Evolutionary conservation across 192 early-diverging fungal genomes (phyloP).

Genomic region (Gonapodya sp.): DNA sequence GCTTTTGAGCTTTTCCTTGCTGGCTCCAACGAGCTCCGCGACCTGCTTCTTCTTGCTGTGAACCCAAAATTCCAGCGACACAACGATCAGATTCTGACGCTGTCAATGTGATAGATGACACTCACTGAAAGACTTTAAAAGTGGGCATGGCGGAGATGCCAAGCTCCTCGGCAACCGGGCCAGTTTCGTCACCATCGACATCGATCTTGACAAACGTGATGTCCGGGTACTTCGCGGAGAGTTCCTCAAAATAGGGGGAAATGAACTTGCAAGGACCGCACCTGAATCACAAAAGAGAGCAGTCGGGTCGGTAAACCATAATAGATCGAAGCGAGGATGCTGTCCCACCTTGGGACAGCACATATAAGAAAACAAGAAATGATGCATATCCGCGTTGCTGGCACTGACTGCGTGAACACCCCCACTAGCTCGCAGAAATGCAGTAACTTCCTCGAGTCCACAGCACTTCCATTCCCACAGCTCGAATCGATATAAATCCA

Average conservation of each 20-base stretch:
- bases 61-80: background rate
- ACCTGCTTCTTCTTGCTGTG: conserved; percentile 30
- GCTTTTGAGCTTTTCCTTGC: conserved; percentile 23
- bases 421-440: too few relatives aligned
- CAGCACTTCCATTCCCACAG: too few relatives aligned
- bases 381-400: too few relatives aligned
- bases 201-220: conserved; percentile 72
- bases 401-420: too few relatives aligned
- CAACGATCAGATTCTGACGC: background rate
- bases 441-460: too few relatives aligned
- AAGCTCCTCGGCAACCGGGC: conserved; percentile 33
- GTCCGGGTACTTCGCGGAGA: conserved; percentile 37
- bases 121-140: conserved; percentile 39
- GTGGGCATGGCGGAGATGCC: conserved; percentile 42
- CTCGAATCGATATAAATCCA: too few relatives aligned
- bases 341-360: too few relatives aligned
- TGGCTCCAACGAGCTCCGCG: conserved; percentile 41
- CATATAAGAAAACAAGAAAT: too few relatives aligned
- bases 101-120: background rate
- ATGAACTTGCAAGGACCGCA: conserved; percentile 22
- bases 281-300: background rate
- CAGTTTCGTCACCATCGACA: conserved; percentile 48
- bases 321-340: too few relatives aligned
- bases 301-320: too few relatives aligned
- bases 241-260: conserved; percentile 48